Conservation (phyloP, 345 rosid genomes). For the Bretschneidera sinensis region DNA sequence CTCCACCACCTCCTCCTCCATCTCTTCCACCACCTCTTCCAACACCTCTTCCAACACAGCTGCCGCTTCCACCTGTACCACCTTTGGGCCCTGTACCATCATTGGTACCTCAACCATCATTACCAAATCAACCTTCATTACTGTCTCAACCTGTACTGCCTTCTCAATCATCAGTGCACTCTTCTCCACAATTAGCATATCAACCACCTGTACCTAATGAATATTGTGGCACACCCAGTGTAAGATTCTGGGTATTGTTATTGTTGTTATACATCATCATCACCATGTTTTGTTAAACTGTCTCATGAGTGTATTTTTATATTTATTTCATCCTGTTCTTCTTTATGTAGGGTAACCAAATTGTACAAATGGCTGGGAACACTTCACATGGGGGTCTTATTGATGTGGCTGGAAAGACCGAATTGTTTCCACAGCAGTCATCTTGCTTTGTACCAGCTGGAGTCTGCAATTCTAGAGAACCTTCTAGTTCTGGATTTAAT, state of each 20-base stretch:
- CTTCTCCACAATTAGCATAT: conserved; percentile 53
- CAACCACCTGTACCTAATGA: conserved; percentile 55
- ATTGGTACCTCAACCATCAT: conserved; percentile 28
- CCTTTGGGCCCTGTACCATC: conserved; percentile 60
- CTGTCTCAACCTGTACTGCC: conserved; percentile 39
- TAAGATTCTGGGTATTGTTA: conserved; percentile 31
- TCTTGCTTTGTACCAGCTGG: conserved; percentile 50
- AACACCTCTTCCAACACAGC: conserved; percentile 24
- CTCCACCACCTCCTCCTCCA: no score
- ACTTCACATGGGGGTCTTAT: conserved; percentile 45
- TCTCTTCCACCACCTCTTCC: no score
- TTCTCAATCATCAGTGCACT: conserved; percentile 42
- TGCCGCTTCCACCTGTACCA: conserved; percentile 66
- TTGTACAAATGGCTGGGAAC: conserved; percentile 49
- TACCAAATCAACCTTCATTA: conserved; percentile 42
- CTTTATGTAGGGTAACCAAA: conserved; percentile 59
- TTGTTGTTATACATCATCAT: conserved; percentile 3
- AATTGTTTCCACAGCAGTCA: conserved; percentile 54
- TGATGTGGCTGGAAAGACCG: conserved; percentile 46
- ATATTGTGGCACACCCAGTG: conserved; percentile 39
- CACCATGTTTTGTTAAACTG: conserved; percentile 2
- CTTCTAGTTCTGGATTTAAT: conserved; percentile 63
- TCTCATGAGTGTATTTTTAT: conserved; percentile 10
- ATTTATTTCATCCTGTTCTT: conserved; percentile 1
- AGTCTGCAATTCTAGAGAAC: conserved; percentile 51